Percentiles rank a stretch among this genome's conserved stretches.
Evolutionary conservation across 2,329 filamentous ascomycete genomes (phyloP).

Genomic region (Cercospora sp.): DNA sequence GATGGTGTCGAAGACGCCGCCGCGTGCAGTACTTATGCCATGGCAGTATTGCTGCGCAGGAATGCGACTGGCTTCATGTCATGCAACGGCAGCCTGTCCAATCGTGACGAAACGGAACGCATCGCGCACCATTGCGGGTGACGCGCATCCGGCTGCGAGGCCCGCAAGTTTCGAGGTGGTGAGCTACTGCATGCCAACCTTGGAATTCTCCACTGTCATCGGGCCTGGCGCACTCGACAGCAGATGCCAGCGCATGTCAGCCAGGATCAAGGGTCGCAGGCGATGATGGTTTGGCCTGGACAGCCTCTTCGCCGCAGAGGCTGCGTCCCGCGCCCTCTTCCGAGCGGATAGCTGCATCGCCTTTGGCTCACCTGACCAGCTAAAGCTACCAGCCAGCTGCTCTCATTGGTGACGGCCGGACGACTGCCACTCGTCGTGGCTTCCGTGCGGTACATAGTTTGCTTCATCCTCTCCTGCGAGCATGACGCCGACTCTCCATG

Average conservation of each 20-base stretch:
- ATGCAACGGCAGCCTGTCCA: not conserved
- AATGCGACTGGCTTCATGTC: not conserved
- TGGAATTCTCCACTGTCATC: not conserved
- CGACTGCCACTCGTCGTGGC: constrained; percentile 19
- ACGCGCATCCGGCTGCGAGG: not conserved
- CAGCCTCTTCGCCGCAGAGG: constrained; percentile 2
- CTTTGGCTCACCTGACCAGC: constrained; percentile 15
- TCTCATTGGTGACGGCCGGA: constrained; percentile 19
- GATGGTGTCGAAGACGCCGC: not conserved
- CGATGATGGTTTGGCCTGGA: not conserved
- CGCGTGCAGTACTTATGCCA: not conserved
- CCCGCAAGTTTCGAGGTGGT: constrained; percentile 1
- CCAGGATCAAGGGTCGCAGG: constrained; percentile 11
- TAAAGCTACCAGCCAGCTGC: not conserved
- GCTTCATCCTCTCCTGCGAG: constrained; percentile 14
- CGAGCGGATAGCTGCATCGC: constrained; percentile 17
- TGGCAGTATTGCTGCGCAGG: not conserved
- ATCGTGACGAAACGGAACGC: not conserved
- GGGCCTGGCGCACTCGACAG: not conserved
- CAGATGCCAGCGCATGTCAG: constrained; percentile 14
- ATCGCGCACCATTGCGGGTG: not conserved
- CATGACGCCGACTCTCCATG: constrained; percentile 18
- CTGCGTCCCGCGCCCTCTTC: constrained; percentile 8
- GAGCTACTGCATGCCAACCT: constrained; percentile 11
- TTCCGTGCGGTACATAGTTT: constrained; percentile 9